Conservation (phyloP, 1,139 yeast species). For the Debaryomyces coudertii region DNA sequence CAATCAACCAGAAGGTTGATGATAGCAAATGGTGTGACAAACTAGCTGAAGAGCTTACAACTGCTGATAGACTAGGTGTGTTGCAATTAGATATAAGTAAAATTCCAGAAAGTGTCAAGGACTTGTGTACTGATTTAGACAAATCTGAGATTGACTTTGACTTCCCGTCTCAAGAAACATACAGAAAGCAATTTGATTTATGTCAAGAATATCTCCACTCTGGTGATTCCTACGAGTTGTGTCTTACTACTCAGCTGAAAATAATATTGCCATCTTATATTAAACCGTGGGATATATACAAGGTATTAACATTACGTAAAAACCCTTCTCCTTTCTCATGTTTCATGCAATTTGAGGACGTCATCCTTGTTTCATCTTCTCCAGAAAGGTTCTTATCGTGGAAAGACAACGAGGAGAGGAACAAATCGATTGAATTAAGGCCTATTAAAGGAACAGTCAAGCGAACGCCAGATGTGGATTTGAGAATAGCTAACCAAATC, state of each 20-base stretch:
- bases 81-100: slow-evolving; percentile 20
- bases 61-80: slow-evolving; percentile 7
- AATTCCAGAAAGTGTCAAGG: slow-evolving; percentile 33
- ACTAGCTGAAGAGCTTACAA: slow-evolving; percentile 18
- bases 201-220: slow-evolving; percentile 73
- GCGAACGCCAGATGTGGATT: slow-evolving; percentile 56
- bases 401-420: slow-evolving; percentile 40
- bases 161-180: slow-evolving; percentile 58
- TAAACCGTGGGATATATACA: slow-evolving; percentile 79
- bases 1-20: slow-evolving; percentile 42
- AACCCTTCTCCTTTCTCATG: slow-evolving; percentile 96
- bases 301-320: slow-evolving; percentile 58
- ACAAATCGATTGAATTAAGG: slow-evolving; percentile 68
- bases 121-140: slow-evolving; percentile 25
- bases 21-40: slow-evolving; percentile 38
- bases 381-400: slow-evolving; percentile 93
- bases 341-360: slow-evolving; percentile 73
- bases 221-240: slow-evolving; percentile 94
- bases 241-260: slow-evolving; percentile 80
- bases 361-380: slow-evolving; percentile 78
- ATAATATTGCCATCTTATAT: slow-evolving; percentile 51
- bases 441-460: slow-evolving; percentile 96
- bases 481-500: slow-evolving; percentile 62
- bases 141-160: slow-evolving; percentile 36
- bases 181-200: slow-evolving; percentile 55